Percentiles rank a stretch among this genome's conserved stretches.
phyloP scores from a whole-genome alignment of 306 rosid species.

The Astragalus membranaceus region DNA sequence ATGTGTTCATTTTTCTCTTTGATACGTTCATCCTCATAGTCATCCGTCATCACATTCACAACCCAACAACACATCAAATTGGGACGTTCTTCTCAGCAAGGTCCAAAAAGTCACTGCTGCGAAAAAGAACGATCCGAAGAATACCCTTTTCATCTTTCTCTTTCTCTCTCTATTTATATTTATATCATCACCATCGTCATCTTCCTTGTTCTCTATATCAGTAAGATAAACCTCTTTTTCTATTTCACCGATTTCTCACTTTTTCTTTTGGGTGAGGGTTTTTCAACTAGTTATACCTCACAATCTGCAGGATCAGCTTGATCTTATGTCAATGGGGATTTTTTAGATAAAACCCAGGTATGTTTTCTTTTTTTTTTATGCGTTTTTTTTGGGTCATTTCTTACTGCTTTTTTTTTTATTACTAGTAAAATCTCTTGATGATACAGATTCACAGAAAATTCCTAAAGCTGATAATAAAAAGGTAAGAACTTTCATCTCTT shows the following conservation, averaged over 20 bases:
- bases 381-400: not conserved
- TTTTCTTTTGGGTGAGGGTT: not conserved
- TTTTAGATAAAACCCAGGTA: constrained; percentile 46
- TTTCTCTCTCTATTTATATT: not conserved
- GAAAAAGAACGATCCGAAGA: constrained; percentile 62
- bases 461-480: not conserved
- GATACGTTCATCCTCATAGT: constrained; percentile 17
- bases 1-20: not conserved
- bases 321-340: constrained; percentile 31
- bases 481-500: constrained; percentile 3
- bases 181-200: constrained; percentile 20
- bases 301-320: constrained; percentile 44
- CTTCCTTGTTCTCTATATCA: constrained; percentile 10
- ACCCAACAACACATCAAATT: constrained; percentile 16
- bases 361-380: not conserved
- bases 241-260: constrained; percentile 18
- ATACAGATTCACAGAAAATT: constrained; percentile 24
- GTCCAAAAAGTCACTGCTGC: constrained; percentile 65
- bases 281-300: constrained; percentile 19
- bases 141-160: constrained; percentile 26
- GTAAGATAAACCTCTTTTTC: constrained; percentile 23
- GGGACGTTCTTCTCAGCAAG: constrained; percentile 46
- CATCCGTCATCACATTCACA: constrained; percentile 1
- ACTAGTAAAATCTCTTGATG: not conserved
- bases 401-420: not conserved